These are phyloP conservation scores for Darksidea phi DNA, from an alignment of 495 filamentous ascomycete genomes.

Conservation along the genomic window DNA sequence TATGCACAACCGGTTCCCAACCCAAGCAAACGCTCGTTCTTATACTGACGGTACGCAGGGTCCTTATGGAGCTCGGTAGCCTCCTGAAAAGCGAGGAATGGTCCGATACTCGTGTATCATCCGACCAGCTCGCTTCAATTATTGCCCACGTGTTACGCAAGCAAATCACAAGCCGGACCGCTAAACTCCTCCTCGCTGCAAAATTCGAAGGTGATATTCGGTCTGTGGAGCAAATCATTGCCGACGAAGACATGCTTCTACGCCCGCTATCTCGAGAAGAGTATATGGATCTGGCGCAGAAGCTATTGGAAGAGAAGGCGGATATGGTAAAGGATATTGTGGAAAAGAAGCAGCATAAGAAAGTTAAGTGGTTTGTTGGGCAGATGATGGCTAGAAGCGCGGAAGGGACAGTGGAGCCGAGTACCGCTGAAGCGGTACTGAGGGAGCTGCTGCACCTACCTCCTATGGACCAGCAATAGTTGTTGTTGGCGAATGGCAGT, in stretches of 20 bases:
- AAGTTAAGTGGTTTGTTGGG: conserved; percentile 84
- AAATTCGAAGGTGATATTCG: conserved; percentile 54
- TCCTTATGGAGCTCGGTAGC: conserved; percentile 85
- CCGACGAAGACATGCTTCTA: conserved; percentile 64
- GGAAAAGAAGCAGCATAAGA: conserved; percentile 63
- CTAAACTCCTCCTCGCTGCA: conserved; percentile 68
- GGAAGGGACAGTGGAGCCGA: conserved; percentile 75
- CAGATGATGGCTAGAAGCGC: conserved; percentile 80
- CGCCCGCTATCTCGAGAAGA: conserved; percentile 58
- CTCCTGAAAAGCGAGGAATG: conserved; percentile 60
- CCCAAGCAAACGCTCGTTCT: conserved; percentile 11
- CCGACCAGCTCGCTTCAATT: conserved; percentile 63
- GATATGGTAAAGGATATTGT: conserved; percentile 68
- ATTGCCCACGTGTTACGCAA: conserved; percentile 61
- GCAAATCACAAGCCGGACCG: conserved; percentile 65
- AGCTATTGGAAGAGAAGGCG: conserved; percentile 54
- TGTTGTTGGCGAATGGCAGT: no score
- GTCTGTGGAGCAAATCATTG: conserved; percentile 59
- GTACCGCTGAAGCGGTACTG: conserved; percentile 65
- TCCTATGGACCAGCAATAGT: no score
- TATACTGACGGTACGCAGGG: conserved; percentile 55
- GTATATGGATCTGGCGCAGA: conserved; percentile 57
- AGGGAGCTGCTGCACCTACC: conserved; percentile 37
- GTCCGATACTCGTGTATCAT: conserved; percentile 57
- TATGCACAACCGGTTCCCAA: conserved; percentile 42